These are phyloP conservation scores for Forsythia suspensa DNA, from an alignment of 257 asterid genomes.

Conservation along the genomic window DNA sequence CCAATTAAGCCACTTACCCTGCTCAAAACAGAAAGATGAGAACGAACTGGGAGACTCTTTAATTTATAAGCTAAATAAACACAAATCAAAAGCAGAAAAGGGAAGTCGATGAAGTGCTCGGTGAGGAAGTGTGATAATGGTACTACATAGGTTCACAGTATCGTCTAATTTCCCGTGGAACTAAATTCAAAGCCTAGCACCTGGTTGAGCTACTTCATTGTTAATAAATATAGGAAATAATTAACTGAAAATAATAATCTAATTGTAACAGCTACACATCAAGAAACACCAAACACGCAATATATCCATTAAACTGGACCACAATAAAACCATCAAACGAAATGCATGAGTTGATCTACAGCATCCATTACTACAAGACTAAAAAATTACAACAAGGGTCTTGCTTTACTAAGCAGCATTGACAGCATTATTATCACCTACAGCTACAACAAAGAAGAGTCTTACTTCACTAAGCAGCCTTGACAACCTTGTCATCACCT, in stretches of 20 bases:
- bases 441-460: constrained; percentile 38
- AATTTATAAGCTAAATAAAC: not conserved
- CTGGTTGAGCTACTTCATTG: not conserved
- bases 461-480: constrained; percentile 63
- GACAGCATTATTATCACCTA: constrained; percentile 27
- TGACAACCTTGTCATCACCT: constrained; percentile 77
- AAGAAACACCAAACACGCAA: constrained; percentile 14
- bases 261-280: not conserved
- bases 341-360: constrained; percentile 39
- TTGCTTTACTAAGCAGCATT: constrained; percentile 28
- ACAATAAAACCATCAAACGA: constrained; percentile 23
- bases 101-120: not conserved
- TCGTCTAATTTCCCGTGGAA: not conserved
- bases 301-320: constrained; percentile 23
- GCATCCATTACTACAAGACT: constrained; percentile 40
- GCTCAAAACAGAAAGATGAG: not conserved
- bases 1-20: not conserved
- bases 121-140: not conserved
- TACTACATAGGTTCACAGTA: not conserved
- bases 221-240: constrained; percentile 5
- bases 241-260: not conserved
- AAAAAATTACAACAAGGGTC: constrained; percentile 33
- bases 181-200: not conserved
- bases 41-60: not conserved
- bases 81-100: not conserved